Percentiles rank a stretch among this genome's conserved stretches.
Evolutionary conservation across 495 filamentous ascomycete species (phyloP).

Genomic region (Articulospora tetracladia): DNA sequence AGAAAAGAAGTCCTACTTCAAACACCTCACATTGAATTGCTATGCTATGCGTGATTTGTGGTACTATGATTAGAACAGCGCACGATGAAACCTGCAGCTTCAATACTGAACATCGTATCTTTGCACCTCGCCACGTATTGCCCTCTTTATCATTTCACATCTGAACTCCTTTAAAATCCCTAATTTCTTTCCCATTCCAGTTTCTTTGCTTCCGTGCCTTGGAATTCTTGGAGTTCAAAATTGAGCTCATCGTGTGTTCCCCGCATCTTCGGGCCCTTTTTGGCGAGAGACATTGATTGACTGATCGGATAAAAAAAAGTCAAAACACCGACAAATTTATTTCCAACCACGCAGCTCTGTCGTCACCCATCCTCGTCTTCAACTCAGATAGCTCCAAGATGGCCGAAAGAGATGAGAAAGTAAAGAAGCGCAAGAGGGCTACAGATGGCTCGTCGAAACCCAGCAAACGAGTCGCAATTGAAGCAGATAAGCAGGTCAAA

Average conservation of each 20-base stretch:
- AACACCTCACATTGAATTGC: not conserved
- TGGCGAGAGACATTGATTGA: not conserved
- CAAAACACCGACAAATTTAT: not conserved
- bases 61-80: not conserved
- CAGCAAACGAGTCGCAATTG: slow-evolving; percentile 61
- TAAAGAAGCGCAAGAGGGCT: slow-evolving; percentile 72
- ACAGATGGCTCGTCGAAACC: slow-evolving; percentile 50
- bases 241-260: not conserved
- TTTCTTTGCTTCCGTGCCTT: not conserved
- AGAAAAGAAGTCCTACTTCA: slow-evolving; percentile 22
- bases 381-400: not conserved
- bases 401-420: slow-evolving; percentile 47
- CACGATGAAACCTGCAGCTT: too few species aligned
- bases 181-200: too few species aligned
- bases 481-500: slow-evolving; percentile 48
- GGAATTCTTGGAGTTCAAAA: too few species aligned
- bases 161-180: too few species aligned
- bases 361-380: not conserved
- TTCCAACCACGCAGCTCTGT: not conserved
- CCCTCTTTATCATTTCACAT: too few species aligned
- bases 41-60: not conserved
- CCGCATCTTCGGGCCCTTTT: not conserved
- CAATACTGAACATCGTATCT: too few species aligned
- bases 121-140: too few species aligned
- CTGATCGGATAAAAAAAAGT: not conserved